Conservation (phyloP, 352 stramenopile genomes). For the Pythium dissotocum region DNA sequence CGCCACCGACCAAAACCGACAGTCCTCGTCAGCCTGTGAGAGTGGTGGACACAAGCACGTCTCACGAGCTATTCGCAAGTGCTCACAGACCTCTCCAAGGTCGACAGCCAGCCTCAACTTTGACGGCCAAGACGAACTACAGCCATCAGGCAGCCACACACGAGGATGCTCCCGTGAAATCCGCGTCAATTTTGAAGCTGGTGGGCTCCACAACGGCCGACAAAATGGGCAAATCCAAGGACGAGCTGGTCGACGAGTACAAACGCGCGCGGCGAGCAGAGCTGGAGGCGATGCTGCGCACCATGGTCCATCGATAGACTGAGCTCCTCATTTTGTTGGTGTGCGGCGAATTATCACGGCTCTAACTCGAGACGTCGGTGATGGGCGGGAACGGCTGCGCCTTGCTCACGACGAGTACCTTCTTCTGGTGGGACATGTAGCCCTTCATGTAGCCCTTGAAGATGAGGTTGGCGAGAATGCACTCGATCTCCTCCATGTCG, state of each 20-base stretch:
- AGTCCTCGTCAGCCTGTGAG: slow-evolving; percentile 18
- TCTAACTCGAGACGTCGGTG: slow-evolving; percentile 71
- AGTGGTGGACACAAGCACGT: background rate
- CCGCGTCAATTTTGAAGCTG: slow-evolving; percentile 63
- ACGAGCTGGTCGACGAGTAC: slow-evolving; percentile 63
- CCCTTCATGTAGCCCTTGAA: slow-evolving; percentile 96
- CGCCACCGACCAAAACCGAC: slow-evolving; percentile 19
- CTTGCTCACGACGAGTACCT: slow-evolving; percentile 95
- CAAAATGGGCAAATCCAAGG: slow-evolving; percentile 44
- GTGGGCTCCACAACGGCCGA: slow-evolving; percentile 35
- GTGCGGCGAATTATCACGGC: background rate
- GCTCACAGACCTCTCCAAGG: background rate
- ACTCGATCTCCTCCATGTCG: slow-evolving; percentile 97
- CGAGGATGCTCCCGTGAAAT: slow-evolving; percentile 12
- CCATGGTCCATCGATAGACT: slow-evolving; percentile 44
- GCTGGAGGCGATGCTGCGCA: slow-evolving; percentile 66
- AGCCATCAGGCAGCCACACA: background rate
- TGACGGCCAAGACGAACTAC: background rate
- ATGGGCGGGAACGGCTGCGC: slow-evolving; percentile 92
- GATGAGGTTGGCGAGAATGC: slow-evolving; percentile 96
- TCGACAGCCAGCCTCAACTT: background rate
- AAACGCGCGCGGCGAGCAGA: slow-evolving; percentile 62
- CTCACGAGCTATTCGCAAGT: background rate
- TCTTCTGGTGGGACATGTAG: slow-evolving; percentile 97
- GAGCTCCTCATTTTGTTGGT: background rate